Evolutionary conservation across 2,329 filamentous ascomycete genomes (phyloP), one percentile per base, ranked within the genome.

Genomic region (Verticillium dahliae): DNA sequence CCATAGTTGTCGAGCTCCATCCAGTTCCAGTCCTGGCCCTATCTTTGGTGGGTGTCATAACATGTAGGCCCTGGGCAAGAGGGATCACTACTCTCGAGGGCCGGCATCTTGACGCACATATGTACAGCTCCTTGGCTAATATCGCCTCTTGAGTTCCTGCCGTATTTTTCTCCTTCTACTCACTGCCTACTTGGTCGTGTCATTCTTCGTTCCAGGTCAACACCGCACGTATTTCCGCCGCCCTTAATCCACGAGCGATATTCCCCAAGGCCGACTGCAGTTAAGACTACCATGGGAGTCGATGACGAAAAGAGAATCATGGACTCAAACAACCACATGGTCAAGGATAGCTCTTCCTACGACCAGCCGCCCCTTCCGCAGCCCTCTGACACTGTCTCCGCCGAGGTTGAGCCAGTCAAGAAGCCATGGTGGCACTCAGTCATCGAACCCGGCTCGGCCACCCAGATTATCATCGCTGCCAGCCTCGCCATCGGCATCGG

Each of bases 381-480:
- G 41, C 39, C 63, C 9, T 61, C 62, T 4, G 27, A 59, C 18
- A n/a, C 38, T 5, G 37, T 58, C 18, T 31, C 18, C 27, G 41
- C 58, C 41, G 64, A 68, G 50, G 60, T 62, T 11, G 37, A 69
- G 35, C 13, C 41, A 1, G 61, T 67, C 35, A 73, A 74, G 67
- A 71, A 65, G 61, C 68, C 68, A 22, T 75, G 72, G 67, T 75
- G 74, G 71, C 67, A 77, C 62, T 68, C 70, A 2, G 65, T 79
- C 58, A 74, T 74, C 58, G 70, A 74, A 59, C 75, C 76, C 1
- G 80, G 79, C 6, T 80, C 78, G 1, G 79, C 79, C 33, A 67
- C 77, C 55, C 81, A 83, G 66, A 83, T 83, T 63, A 75, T 84
- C 65, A 67, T 72, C 35, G 79, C 80, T 1, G 81, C 81, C 13